Evolutionary conservation across 1,284 basidiomycete genomes (phyloP).

Genomic region (Ustilago curta): DNA sequence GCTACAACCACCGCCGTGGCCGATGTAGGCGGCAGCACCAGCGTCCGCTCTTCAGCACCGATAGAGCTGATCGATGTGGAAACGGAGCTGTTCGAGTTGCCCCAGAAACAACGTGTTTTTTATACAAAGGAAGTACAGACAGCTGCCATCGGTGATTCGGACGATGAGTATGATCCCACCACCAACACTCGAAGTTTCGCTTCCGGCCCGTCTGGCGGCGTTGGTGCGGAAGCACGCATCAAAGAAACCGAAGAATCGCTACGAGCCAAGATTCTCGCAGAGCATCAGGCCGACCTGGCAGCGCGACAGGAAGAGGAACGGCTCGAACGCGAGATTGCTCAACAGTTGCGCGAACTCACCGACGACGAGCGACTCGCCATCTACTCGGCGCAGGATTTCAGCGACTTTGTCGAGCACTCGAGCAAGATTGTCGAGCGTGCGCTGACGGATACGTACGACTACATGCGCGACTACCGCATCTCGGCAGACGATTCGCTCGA

Average conservation of each 20-base stretch:
- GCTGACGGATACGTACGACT: conserved; percentile 95
- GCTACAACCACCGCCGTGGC: conserved; percentile 15
- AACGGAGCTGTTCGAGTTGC: conserved; percentile 87
- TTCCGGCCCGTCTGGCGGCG: conserved; percentile 77
- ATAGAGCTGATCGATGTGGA: conserved; percentile 82
- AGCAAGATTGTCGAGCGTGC: conserved; percentile 94
- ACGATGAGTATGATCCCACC: conserved; percentile 71
- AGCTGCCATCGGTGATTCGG: conserved; percentile 67
- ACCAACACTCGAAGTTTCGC: background rate
- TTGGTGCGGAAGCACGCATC: conserved; percentile 25
- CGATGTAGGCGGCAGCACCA: background rate
- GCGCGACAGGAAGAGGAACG: conserved; percentile 75
- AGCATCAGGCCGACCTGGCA: conserved; percentile 61
- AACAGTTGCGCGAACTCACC: conserved; percentile 86
- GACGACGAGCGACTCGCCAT: conserved; percentile 85
- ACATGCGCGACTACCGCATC: conserved; percentile 92
- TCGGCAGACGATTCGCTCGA: conserved; percentile 79
- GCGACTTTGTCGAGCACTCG: conserved; percentile 93
- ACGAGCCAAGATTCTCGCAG: conserved; percentile 43
- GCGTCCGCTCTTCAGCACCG: conserved; percentile 57
- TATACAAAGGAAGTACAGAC: conserved; percentile 92
- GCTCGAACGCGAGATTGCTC: conserved; percentile 75
- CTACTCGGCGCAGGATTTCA: conserved; percentile 85
- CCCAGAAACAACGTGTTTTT: conserved; percentile 83
- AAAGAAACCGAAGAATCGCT: conserved; percentile 38